Conservation (phyloP, 116 monocot species). For the Papilionanthe hybrid region DNA sequence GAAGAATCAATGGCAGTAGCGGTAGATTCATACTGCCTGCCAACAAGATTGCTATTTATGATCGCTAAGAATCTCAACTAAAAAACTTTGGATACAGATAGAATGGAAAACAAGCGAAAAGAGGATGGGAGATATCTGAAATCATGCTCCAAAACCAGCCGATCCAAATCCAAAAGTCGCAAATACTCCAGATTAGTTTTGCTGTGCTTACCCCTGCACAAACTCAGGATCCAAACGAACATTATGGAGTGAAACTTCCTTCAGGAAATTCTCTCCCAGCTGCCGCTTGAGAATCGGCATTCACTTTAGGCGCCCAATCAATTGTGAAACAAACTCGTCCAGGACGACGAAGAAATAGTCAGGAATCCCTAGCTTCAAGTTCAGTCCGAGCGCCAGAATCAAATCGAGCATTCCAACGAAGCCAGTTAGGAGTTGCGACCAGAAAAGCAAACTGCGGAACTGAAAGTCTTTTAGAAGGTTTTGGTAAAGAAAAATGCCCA, state of each 20-base stretch:
- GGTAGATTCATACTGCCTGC: slow-evolving; percentile 40
- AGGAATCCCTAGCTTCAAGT: slow-evolving; percentile 46
- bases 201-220: too few species aligned
- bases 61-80: not conserved
- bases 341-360: slow-evolving; percentile 53
- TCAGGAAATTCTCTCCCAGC: too few species aligned
- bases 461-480: slow-evolving; percentile 47
- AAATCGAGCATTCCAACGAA: slow-evolving; percentile 58
- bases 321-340: slow-evolving; percentile 47
- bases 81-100: slow-evolving; percentile 21
- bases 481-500: slow-evolving; percentile 57
- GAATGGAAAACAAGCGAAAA: slow-evolving; percentile 35
- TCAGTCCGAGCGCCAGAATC: slow-evolving; percentile 41
- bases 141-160: slow-evolving; percentile 27
- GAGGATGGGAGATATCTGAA: slow-evolving; percentile 10
- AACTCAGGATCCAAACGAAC: too few species aligned
- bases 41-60: slow-evolving; percentile 9
- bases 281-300: slow-evolving; percentile 61
- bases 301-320: slow-evolving; percentile 54
- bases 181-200: too few species aligned
- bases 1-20: slow-evolving; percentile 37
- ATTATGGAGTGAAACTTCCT: too few species aligned
- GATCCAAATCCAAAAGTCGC: too few species aligned
- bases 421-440: slow-evolving; percentile 45
- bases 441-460: slow-evolving; percentile 52